These are phyloP conservation scores for Bimuria novae-zelandiae DNA, from an alignment of 2,329 filamentous ascomycete species.

Conservation along the genomic window DNA sequence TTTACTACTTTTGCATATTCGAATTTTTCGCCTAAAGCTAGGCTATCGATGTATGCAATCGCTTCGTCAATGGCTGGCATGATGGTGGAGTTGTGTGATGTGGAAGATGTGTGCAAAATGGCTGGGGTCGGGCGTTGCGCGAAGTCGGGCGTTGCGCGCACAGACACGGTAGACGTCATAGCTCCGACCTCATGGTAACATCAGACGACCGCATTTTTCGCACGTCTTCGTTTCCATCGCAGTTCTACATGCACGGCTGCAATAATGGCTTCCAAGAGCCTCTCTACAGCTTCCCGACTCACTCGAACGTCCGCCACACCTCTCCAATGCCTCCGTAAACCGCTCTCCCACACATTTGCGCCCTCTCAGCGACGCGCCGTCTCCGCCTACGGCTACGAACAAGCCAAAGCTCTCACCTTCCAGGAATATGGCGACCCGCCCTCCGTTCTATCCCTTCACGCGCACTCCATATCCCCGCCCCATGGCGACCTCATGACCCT, in stretches of 20 bases:
- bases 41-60: no score
- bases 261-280: constrained; percentile 34
- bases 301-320: constrained; percentile 10
- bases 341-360: constrained; percentile 10
- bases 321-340: constrained; percentile 25
- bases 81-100: no score
- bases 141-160: no score
- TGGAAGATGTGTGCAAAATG: no score
- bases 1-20: no score
- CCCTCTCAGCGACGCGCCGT: constrained; percentile 49
- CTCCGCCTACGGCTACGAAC: constrained; percentile 76
- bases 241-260: neutral
- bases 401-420: constrained; percentile 81
- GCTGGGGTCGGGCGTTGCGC: no score
- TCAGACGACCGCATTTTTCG: constrained; percentile 9
- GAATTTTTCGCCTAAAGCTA: no score
- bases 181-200: constrained; percentile 20
- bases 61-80: no score
- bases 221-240: constrained; percentile 8
- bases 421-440: constrained; percentile 74
- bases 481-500: constrained; percentile 75
- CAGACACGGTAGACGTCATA: constrained; percentile 42
- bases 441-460: constrained; percentile 72
- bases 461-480: constrained; percentile 75
- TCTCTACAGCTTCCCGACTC: constrained; percentile 22